Evolutionary conservation across 129 eudicot genomes (phyloP), one percentile per base, ranked within the genome.

Genomic region (Escallonia rubra): DNA sequence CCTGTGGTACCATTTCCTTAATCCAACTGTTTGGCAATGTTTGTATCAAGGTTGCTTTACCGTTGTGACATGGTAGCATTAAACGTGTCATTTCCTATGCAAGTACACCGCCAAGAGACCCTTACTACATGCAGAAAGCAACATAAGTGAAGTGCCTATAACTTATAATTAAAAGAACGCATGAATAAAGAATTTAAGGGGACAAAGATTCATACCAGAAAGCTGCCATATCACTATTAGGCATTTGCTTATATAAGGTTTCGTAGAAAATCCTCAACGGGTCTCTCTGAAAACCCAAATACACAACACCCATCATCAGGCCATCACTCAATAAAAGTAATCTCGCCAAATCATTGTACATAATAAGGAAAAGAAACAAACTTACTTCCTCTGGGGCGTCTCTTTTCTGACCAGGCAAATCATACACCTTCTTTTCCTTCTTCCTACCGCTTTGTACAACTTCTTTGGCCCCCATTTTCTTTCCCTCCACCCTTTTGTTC

Each of bases 201-300:
- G 13, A 57, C 57, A 23, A 14, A 74, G 14, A 3, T 51, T 41
- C 86, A 75, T 71, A 92, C 98, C 96, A 92, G 56, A 92, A 57
- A 45, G 89, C 84, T 44, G 96, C 98, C 93, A 92, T 83, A 59
- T 92, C 96, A 62, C 98, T 88, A 38, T 46, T 53, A 15, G 95
- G 95, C 79, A 79, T 76, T 72, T 92, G 96, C 57, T 74, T 7
- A 73, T 88, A 67, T 77, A 92, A 79, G 42, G 83, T 57, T 72
- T 92, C 95, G 57, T 92, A 92, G 81, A 92, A 92, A 73, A 92
- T 92, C 82, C 96, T 81, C 84, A 92, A 75, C 1, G 98, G 89
- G 67, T 92, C 98, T 86, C 98, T 83, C 98, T 92, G 84, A 47
- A 83, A 82, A 47, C 43, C 39, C 16, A 61, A 67, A 75, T 34